A percentile compares a stretch with the other conserved stretches of the same genome.
phyloP scores from a whole-genome alignment of 2,329 filamentous ascomycete species.

The Lecanoromycetidae sp. region DNA sequence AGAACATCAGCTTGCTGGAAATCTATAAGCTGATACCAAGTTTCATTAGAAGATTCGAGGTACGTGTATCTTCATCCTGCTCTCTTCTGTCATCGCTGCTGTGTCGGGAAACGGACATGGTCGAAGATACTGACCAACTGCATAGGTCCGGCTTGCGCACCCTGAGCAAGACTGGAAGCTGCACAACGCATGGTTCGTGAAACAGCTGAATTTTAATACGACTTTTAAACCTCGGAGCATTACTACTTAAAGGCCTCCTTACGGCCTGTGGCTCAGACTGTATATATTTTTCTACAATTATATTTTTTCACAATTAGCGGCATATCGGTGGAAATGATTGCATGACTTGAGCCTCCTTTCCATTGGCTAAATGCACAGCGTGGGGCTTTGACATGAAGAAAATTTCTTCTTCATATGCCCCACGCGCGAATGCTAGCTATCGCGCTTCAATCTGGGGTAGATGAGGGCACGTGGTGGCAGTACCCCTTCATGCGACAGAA shows the following conservation, averaged over 20 bases:
- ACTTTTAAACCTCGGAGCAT: constrained; percentile 9
- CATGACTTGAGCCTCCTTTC: too few species aligned
- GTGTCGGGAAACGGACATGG: neutral
- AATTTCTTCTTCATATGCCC: too few species aligned
- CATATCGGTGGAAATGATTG: too few species aligned
- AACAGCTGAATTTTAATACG: constrained; percentile 24
- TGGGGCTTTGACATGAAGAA: too few species aligned
- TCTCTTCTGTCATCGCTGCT: neutral
- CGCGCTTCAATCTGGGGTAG: neutral
- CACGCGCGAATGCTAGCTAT: neutral
- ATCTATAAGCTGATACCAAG: constrained; percentile 23
- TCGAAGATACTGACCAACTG: constrained; percentile 3
- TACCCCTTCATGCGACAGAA: too few species aligned
- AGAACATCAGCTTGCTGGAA: constrained; percentile 24
- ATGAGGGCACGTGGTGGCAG: too few species aligned
- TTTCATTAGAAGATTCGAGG: constrained; percentile 40
- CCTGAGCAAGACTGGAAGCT: constrained; percentile 30
- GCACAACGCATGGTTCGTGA: constrained; percentile 44
- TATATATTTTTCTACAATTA: too few species aligned
- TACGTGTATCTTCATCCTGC: constrained; percentile 14
- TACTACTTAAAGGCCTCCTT: neutral
- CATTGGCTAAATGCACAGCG: too few species aligned
- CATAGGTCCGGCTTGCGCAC: constrained; percentile 14
- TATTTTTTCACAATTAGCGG: neutral
- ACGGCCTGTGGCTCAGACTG: too few species aligned